A percentile compares a stretch with the other conserved stretches of the same genome.
phyloP scores from a whole-genome alignment of 129 eudicot species.

The Heracleum sosnowskyi region DNA sequence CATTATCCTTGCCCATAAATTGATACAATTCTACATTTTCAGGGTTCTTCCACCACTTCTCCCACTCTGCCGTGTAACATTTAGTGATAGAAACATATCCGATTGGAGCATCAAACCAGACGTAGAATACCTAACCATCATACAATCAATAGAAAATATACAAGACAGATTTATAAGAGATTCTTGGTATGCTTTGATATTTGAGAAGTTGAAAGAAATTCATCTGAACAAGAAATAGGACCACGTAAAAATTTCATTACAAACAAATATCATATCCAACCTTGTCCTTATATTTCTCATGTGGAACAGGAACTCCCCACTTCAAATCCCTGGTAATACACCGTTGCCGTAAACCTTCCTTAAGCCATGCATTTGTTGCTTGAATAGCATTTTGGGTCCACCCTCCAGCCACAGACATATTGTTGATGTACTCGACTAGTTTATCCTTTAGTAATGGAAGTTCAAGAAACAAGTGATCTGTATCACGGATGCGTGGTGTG shows the following conservation, averaged over 20 bases:
- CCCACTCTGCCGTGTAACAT: constrained; percentile 91
- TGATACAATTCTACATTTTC: constrained; percentile 93
- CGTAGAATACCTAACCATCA: constrained; percentile 73
- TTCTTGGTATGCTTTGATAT: background rate
- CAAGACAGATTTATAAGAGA: background rate
- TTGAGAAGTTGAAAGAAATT: background rate
- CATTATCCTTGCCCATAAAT: constrained; percentile 99
- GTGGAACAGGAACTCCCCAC: constrained; percentile 99
- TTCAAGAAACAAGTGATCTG: constrained; percentile 89
- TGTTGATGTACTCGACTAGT: constrained; percentile 54
- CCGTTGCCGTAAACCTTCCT: constrained; percentile 77
- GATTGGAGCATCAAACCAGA: constrained; percentile 98
- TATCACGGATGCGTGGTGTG: constrained; percentile 84
- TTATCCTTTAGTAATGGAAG: constrained; percentile 69
- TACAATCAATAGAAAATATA: background rate
- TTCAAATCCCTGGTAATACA: constrained; percentile 95
- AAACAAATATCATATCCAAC: constrained; percentile 22
- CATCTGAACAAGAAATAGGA: background rate
- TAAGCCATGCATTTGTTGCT: constrained; percentile 89
- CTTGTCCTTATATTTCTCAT: constrained; percentile 75
- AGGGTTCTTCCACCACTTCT: constrained; percentile 99
- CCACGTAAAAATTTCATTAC: background rate
- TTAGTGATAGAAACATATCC: constrained; percentile 93
- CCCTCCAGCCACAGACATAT: constrained; percentile 67
- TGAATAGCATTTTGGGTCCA: constrained; percentile 99